These are phyloP conservation scores for Cicer cuneatum DNA, from an alignment of 306 rosid genomes.

Conservation along the genomic window DNA sequence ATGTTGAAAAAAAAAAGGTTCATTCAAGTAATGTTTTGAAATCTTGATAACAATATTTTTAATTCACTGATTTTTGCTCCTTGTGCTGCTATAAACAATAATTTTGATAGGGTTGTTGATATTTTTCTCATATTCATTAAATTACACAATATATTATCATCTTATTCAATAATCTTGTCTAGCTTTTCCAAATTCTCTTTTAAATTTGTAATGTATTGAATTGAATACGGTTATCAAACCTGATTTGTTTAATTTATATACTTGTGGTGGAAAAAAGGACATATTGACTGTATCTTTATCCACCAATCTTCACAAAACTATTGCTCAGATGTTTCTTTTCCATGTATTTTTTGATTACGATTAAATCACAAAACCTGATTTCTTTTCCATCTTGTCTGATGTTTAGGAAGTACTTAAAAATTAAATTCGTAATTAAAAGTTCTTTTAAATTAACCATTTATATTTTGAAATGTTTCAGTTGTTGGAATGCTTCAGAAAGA, in stretches of 20 bases:
- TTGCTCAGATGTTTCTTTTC: not conserved
- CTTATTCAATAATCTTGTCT: not conserved
- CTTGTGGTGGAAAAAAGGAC: not conserved
- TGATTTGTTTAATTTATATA: too few species aligned
- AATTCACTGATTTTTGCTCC: not conserved
- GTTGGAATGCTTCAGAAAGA: constrained; percentile 56
- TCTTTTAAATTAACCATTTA: constrained; percentile 21
- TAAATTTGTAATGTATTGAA: too few species aligned
- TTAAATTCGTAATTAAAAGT: not conserved
- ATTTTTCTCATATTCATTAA: too few species aligned
- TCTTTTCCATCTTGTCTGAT: constrained; percentile 14
- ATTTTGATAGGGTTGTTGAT: not conserved
- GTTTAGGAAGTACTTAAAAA: not conserved
- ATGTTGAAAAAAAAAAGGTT: constrained; percentile 6
- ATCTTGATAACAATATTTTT: constrained; percentile 1
- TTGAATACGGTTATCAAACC: too few species aligned
- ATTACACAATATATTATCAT: too few species aligned
- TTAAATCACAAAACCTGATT: too few species aligned
- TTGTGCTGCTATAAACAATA: not conserved
- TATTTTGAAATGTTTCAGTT: constrained; percentile 65
- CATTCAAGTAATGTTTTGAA: constrained; percentile 3
- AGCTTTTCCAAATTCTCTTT: not conserved
- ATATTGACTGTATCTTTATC: not conserved
- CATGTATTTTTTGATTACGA: not conserved
- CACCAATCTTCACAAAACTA: constrained; percentile 29